Evolutionary conservation across 176 grass and related monocot species (phyloP).

Genomic region (Chloris gayana): DNA sequence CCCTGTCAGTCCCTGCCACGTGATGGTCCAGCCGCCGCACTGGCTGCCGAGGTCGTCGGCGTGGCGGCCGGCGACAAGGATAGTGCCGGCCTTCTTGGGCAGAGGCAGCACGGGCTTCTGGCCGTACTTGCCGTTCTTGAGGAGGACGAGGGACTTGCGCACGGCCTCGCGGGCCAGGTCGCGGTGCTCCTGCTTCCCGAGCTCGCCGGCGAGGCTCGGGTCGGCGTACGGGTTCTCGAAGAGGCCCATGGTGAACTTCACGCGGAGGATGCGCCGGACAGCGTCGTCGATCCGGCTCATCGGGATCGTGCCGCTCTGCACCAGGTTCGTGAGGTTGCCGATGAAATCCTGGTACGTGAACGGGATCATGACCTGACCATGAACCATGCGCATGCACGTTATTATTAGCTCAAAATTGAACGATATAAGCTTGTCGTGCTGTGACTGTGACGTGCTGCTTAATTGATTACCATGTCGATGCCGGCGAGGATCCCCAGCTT

Average conservation of each 20-base stretch:
- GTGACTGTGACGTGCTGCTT: constrained; percentile 53
- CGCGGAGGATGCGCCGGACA: constrained; percentile 65
- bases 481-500: constrained; percentile 58
- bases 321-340: constrained; percentile 47
- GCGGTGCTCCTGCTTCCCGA: constrained; percentile 74
- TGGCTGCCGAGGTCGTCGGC: constrained; percentile 68
- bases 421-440: constrained; percentile 48
- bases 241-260: constrained; percentile 79
- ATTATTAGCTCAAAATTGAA: constrained; percentile 39
- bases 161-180: constrained; percentile 68
- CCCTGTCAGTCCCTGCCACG: constrained; percentile 55
- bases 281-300: constrained; percentile 81
- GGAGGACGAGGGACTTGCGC: constrained; percentile 68
- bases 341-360: constrained; percentile 62
- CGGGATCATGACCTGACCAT: constrained; percentile 61
- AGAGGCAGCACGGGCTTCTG: constrained; percentile 43
- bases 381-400: not conserved
- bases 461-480: constrained; percentile 56
- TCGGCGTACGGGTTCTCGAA: constrained; percentile 67
- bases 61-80: constrained; percentile 68
- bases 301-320: constrained; percentile 58
- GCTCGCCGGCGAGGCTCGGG: constrained; percentile 43
- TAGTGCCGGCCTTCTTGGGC: constrained; percentile 54
- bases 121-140: constrained; percentile 65
- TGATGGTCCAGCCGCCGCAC: constrained; percentile 80